Evolutionary conservation across 2,329 filamentous ascomycete species (phyloP).

Genomic region (Fusarium domesticum): DNA sequence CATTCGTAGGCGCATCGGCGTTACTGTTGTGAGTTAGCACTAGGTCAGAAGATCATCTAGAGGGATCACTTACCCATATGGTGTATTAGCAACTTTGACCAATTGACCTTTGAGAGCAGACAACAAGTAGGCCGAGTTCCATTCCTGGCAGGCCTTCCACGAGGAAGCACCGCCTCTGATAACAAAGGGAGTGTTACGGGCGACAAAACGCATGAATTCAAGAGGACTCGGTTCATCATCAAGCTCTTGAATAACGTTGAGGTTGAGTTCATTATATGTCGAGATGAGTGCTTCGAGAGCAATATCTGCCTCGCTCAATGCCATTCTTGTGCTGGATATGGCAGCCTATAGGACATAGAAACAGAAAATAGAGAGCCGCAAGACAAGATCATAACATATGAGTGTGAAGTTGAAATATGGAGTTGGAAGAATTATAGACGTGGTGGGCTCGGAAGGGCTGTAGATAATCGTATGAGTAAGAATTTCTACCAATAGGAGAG

Average conservation of each 20-base stretch:
- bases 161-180: constrained; percentile 58
- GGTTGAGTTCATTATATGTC: constrained; percentile 73
- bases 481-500: neutral
- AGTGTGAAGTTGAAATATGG: neutral
- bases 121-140: constrained; percentile 61
- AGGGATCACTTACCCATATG: constrained; percentile 47
- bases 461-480: neutral
- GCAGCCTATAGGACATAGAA: neutral
- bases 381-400: no score
- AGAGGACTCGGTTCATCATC: constrained; percentile 65
- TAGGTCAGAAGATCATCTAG: neutral
- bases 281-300: constrained; percentile 53
- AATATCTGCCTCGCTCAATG: constrained; percentile 6
- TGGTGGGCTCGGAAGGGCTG: neutral
- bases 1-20: constrained; percentile 36
- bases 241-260: constrained; percentile 57
- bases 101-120: constrained; percentile 50
- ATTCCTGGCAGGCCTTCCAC: constrained; percentile 62
- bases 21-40: constrained; percentile 29
- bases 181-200: constrained; percentile 72
- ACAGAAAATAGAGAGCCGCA: no score
- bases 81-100: constrained; percentile 78
- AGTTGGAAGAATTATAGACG: neutral
- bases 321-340: neutral
- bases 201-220: constrained; percentile 76